Base-by-base conservation (phyloP, 2,329 filamentous ascomycete species). In the Aspergillus uvarum region DNA sequence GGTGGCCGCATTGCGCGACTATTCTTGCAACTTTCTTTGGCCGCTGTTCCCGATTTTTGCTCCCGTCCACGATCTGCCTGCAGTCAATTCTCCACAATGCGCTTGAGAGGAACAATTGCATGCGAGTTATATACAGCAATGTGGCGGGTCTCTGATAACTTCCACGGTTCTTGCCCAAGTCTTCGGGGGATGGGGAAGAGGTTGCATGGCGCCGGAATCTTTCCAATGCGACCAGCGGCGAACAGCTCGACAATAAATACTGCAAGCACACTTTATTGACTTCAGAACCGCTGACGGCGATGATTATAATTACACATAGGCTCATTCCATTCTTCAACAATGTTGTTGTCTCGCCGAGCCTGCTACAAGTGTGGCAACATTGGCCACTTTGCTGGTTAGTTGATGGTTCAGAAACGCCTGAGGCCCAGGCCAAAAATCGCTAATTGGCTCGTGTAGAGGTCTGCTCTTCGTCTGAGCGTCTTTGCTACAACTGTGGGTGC, bases 401-500 rank as follows among this genome's bases (percentile, higher is more conserved):
- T 49, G 58, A 29, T 47, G 42, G 47, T 53, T 29, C 59, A 58
- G 51, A 53, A 50, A 81, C 81, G 76, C 83, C 79, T 74, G 80
- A 12, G 79, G 70, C 79, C 81, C 67, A 53, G 78, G 83, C 65
- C 79, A 80, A 54, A 54, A 38, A 83, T 83, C 72, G 82, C 84
- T 75, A 69, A 79, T 59, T 24, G 60, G 47, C 63, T 66, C 50
- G 61, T 83, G 82, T 75, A 85, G 93, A 98, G 85, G 93, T 96
- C 70, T 99, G 95, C 89, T 95, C 94, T 64, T 97, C 94, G 62
- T 90, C 93, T 62, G 94, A 99, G 85, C 91, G 95, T 75, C 90
- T 99, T 74, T 99, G 95, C 89, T 99, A 99, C 83, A 99, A 99
- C 85, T 99, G 95, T 93, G 83, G 78, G 89, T 81, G 65, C 60